phyloP scores from a whole-genome alignment of 2,329 filamentous ascomycete species.

The Xylaria sp. region DNA sequence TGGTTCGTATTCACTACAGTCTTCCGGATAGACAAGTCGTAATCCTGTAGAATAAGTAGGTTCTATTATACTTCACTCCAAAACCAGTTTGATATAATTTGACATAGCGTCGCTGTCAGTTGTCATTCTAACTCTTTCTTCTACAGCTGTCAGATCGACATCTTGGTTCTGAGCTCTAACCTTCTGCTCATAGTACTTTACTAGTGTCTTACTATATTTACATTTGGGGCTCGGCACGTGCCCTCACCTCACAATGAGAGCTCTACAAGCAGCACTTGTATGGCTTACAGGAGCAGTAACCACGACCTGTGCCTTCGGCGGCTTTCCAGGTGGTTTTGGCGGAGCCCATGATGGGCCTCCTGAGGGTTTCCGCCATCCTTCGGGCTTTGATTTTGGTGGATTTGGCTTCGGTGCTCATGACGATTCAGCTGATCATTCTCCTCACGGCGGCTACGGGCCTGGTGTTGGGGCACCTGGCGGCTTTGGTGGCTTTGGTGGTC shows the following conservation, averaged over 20 bases:
- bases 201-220: neutral
- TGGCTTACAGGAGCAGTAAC: neutral
- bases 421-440: no score
- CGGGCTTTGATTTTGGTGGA: neutral
- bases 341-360: neutral
- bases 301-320: neutral
- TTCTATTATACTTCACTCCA: no score
- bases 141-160: no score
- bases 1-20: no score
- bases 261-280: neutral
- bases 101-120: no score
- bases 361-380: neutral
- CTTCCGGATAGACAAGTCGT: no score
- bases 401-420: neutral
- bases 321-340: neutral
- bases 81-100: no score
- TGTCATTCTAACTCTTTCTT: no score
- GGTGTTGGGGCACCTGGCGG: neutral
- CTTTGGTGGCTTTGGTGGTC: neutral
- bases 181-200: neutral
- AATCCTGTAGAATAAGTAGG: no score
- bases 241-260: constrained; percentile 3
- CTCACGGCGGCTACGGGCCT: neutral
- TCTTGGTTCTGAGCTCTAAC: no score
- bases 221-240: neutral